phyloP scores from a whole-genome alignment of 2,329 filamentous ascomycete genomes.

The Colletotrichum liriopes region DNA sequence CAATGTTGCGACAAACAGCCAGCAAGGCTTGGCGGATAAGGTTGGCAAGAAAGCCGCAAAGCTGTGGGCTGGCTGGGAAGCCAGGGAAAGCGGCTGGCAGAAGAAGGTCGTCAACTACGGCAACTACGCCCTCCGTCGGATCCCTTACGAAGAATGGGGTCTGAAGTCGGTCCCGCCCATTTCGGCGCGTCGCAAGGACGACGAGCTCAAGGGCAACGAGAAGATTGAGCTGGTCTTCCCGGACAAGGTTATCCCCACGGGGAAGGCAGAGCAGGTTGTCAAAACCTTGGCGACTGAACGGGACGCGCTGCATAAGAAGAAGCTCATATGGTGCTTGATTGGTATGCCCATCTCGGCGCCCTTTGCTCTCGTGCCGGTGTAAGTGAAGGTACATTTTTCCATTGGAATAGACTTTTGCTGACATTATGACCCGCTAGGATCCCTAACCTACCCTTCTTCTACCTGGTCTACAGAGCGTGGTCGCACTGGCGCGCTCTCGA shows the following conservation, averaged over 20 bases:
- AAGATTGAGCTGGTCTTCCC: conserved; percentile 86
- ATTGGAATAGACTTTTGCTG: conserved; percentile 9
- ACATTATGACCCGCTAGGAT: conserved; percentile 67
- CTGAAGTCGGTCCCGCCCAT: conserved; percentile 94
- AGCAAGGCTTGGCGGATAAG: conserved; percentile 76
- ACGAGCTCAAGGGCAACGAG: conserved; percentile 74
- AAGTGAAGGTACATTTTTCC: conserved; percentile 56
- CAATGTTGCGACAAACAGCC: conserved; percentile 67
- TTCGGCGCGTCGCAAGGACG: conserved; percentile 75
- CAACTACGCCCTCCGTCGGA: conserved; percentile 86
- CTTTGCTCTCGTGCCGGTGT: conserved; percentile 89
- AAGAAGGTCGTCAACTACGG: conserved; percentile 88
- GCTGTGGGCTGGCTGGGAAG: conserved; percentile 91
- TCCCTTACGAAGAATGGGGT: conserved; percentile 98
- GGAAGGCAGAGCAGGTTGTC: conserved; percentile 77
- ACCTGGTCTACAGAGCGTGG: conserved; percentile 91
- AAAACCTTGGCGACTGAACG: conserved; percentile 83
- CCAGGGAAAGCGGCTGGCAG: conserved; percentile 89
- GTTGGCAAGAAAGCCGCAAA: conserved; percentile 79
- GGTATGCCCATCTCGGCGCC: conserved; percentile 89
- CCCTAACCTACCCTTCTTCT: conserved; percentile 97
- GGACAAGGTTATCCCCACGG: conserved; percentile 74
- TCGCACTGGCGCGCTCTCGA: conserved; percentile 90
- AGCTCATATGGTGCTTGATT: conserved; percentile 84
- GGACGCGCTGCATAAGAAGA: conserved; percentile 81